Base-by-base conservation (phyloP, 768 basidiomycete genomes). In the Suillus subalutaceus region DNA sequence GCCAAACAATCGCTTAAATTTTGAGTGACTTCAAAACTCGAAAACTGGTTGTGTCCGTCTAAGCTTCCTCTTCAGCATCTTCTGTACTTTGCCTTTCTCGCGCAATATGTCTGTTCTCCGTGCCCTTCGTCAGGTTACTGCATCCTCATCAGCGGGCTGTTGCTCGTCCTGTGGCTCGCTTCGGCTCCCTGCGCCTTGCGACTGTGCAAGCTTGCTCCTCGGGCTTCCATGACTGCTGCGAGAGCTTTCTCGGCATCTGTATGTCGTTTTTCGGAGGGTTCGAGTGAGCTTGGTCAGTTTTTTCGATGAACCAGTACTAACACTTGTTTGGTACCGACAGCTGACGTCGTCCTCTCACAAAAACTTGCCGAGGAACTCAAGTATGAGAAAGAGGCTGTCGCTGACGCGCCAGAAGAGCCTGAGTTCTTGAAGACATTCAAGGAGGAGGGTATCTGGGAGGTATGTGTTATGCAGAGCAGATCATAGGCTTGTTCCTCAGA, bases 321-420 rank as follows among this genome's bases (percentile, higher is more conserved):
- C n/a, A 12, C 1, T 55, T n/a, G 5, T 38, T 37, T 18, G 10
- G 4, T 40, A 57, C 43, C 35, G 6, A 53, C 70, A 93, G 93
- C 89, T 66, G 93, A 96, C 75, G 81, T 92, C 40, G 77, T 86
- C 26, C 86, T 99, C 52, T 82, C 88, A 12, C 84, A 90, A 73
- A 93, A 91, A 72, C 82, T 97, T 59, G 77, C 83, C 60, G 88
- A 92, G 75, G 97, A 99, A 81, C 83, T 97, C 71, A 83, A 89
- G 72, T 97, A 91, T 75, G 96, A 99, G 81, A 81, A 86, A 67
- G 90, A 95, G 71, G 80, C 83, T 32, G 8, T 40, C 38, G 78
- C 74, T 2, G 73, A 73, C 35, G 64, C 73, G 35, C 74, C 77
- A 23, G 73, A 65, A 1, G 82, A 80, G 55, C 95, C 96, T 37